Percentiles rank a stretch among this genome's conserved stretches.
Conservation (phyloP, 495 filamentous ascomycete species). For the Penicillium ochrochloron region DNA sequence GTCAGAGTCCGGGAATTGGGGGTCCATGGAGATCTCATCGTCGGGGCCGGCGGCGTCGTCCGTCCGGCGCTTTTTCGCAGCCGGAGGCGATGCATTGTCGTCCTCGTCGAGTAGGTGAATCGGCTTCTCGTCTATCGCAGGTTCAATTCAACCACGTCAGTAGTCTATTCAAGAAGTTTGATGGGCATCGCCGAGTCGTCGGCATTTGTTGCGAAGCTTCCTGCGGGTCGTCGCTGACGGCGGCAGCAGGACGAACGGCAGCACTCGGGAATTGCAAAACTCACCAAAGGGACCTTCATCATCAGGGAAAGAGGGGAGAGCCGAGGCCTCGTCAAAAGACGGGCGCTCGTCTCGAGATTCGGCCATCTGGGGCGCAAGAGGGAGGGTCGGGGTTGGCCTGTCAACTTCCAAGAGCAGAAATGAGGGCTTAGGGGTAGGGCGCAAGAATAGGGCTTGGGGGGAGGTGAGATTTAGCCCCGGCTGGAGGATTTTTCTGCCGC, state of each 20-base stretch:
- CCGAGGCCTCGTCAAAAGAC: conserved; percentile 40
- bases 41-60: conserved; percentile 36
- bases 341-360: conserved; percentile 35
- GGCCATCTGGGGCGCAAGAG: conserved; percentile 39
- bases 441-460: conserved; percentile 39
- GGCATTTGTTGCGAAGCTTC: not conserved
- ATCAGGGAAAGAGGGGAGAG: conserved; percentile 38
- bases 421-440: conserved; percentile 60
- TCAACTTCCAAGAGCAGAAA: conserved; percentile 56
- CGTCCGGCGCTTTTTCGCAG: conserved; percentile 50
- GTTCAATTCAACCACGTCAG: conserved; percentile 8
- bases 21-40: conserved; percentile 29
- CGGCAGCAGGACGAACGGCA: conserved; percentile 13
- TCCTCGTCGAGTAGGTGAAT: conserved; percentile 42
- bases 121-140: conserved; percentile 34
- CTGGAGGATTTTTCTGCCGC: conserved; percentile 35
- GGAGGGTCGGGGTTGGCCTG: conserved; percentile 29
- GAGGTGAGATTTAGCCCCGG: conserved; percentile 23
- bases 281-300: conserved; percentile 44
- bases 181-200: not conserved
- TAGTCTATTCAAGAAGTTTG: not conserved
- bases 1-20: conserved; percentile 26
- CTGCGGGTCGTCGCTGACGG: not conserved
- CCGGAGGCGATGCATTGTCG: conserved; percentile 41
- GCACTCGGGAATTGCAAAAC: conserved; percentile 19